These are phyloP conservation scores for Pezicula radicicola DNA, from an alignment of 2,329 filamentous ascomycete genomes.

Conservation along the genomic window DNA sequence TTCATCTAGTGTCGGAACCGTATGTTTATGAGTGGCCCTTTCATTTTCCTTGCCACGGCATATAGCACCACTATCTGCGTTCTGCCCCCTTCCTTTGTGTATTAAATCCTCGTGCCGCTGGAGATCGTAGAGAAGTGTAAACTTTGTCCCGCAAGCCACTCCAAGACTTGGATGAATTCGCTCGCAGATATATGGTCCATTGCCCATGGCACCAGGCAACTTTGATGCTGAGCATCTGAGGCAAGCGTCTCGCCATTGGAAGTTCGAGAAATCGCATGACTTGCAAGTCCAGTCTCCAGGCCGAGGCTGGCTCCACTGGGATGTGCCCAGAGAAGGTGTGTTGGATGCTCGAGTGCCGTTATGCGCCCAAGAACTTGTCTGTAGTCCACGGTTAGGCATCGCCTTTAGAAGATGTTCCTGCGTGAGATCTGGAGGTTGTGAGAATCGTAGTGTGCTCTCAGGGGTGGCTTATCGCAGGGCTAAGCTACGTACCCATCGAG, in stretches of 20 bases:
- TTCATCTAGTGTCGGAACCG: neutral
- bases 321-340: neutral
- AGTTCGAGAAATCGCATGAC: constrained; percentile 17
- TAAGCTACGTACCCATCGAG: no score
- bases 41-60: neutral
- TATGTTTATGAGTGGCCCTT: neutral
- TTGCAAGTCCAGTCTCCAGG: constrained; percentile 15
- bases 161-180: neutral
- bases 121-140: neutral
- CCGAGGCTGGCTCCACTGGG: neutral
- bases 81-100: neutral
- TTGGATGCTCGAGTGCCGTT: neutral
- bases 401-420: no score
- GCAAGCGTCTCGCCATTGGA: constrained; percentile 10
- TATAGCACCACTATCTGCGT: neutral
- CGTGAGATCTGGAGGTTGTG: no score
- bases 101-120: neutral
- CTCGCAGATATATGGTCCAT: neutral
- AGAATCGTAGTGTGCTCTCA: no score
- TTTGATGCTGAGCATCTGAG: constrained; percentile 10
- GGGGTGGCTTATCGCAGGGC: no score
- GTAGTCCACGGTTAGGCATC: constrained; percentile 5
- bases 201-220: neutral
- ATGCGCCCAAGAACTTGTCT: constrained; percentile 14
- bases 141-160: neutral